phyloP scores from a whole-genome alignment of 2,329 filamentous ascomycete genomes.

The Trichoderma sp. region DNA sequence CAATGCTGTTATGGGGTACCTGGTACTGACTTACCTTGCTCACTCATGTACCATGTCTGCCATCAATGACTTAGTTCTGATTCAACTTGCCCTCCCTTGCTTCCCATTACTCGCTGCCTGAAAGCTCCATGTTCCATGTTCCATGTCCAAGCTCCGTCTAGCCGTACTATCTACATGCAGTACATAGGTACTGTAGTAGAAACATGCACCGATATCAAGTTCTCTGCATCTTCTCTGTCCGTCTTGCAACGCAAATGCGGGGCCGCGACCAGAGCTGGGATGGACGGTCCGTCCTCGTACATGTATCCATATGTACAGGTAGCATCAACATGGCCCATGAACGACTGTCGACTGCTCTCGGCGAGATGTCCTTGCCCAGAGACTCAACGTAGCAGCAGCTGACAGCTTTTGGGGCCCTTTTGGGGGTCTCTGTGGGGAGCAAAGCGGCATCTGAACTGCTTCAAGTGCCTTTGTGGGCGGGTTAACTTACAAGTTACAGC shows the following conservation, averaged over 20 bases:
- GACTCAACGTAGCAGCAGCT: conserved; percentile 18
- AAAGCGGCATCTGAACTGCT: conserved; percentile 14
- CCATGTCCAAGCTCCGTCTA: background rate
- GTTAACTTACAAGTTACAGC: background rate
- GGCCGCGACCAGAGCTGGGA: conserved; percentile 2
- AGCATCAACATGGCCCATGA: conserved; percentile 6
- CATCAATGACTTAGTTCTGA: background rate
- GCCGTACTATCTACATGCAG: background rate
- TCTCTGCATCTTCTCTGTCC: conserved; percentile 9
- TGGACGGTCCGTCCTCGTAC: conserved; percentile 6
- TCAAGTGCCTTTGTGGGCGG: background rate
- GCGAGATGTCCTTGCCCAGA: background rate
- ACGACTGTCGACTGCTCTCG: conserved; percentile 1
- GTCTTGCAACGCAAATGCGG: conserved; percentile 17
- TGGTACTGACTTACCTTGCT: background rate
- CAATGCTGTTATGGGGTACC: background rate
- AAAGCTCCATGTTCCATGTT: background rate
- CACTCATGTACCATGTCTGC: background rate
- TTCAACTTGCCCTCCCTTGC: background rate
- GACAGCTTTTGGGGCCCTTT: background rate
- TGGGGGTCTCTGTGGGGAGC: conserved; percentile 12
- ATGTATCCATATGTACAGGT: background rate
- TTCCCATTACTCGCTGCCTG: conserved; percentile 5
- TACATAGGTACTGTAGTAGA: background rate
- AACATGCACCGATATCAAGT: background rate